A percentile compares a stretch with the other conserved stretches of the same genome.
Evolutionary conservation across 2,329 filamentous ascomycete species (phyloP).

Genomic region (Parafenestella ontariensis): DNA sequence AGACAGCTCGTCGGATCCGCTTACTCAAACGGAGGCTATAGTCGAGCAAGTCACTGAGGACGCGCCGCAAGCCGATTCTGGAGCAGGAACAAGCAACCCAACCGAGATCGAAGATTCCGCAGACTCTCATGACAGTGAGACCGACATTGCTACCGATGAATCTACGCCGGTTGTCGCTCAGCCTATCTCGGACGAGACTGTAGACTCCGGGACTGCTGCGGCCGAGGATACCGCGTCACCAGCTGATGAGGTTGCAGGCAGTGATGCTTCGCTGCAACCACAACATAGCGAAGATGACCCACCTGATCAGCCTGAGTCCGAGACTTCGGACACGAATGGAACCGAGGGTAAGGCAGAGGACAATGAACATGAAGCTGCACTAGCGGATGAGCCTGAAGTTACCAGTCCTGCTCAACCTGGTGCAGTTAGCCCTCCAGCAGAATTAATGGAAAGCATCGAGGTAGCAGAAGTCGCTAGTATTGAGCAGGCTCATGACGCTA

Average conservation of each 20-base stretch:
- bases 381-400: not conserved
- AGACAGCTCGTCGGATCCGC: not conserved
- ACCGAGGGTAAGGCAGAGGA: too few species aligned
- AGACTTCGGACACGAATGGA: too few species aligned
- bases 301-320: too few species aligned
- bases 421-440: not conserved
- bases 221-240: not conserved
- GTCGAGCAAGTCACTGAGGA: not conserved
- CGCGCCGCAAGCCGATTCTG: not conserved
- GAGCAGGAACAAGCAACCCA: not conserved
- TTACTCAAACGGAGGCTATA: not conserved
- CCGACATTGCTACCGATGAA: not conserved
- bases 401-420: too few species aligned
- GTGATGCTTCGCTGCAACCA: slow-evolving; percentile 3
- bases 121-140: not conserved
- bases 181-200: not conserved
- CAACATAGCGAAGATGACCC: slow-evolving; percentile 7
- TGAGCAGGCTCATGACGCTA: not conserved
- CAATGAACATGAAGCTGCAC: too few species aligned
- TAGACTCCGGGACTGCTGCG: not conserved
- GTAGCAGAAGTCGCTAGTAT: not conserved
- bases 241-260: slow-evolving; percentile 2
- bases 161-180: not conserved
- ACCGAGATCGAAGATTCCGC: not conserved
- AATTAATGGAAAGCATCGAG: not conserved